phyloP scores from a whole-genome alignment of 306 rosid species.

The Dalbergia oliveri region DNA sequence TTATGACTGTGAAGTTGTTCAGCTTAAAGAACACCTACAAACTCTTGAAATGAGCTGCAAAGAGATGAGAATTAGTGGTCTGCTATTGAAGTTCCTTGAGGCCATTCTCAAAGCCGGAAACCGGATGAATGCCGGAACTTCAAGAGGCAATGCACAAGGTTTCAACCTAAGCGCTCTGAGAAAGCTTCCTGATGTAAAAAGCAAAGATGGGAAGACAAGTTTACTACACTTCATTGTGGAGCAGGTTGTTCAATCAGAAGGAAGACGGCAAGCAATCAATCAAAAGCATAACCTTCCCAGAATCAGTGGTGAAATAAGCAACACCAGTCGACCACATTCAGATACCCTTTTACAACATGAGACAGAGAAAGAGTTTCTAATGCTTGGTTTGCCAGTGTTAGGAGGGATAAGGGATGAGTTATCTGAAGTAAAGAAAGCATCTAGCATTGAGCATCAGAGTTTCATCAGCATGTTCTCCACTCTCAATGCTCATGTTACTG shows the following conservation, averaged over 20 bases:
- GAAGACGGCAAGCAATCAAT: constrained; percentile 50
- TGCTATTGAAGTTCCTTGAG: constrained; percentile 80
- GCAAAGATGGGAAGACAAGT: constrained; percentile 79
- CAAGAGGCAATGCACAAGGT: constrained; percentile 85
- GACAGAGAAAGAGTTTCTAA: constrained; percentile 52
- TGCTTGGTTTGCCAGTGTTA: constrained; percentile 61
- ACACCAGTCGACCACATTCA: constrained; percentile 13
- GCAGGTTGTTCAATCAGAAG: constrained; percentile 81
- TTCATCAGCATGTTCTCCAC: constrained; percentile 53
- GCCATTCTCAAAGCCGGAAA: constrained; percentile 92
- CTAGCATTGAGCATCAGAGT: constrained; percentile 64
- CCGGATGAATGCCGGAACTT: constrained; percentile 91
- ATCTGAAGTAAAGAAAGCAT: constrained; percentile 72
- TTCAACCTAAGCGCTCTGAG: constrained; percentile 79
- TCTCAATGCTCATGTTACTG: constrained; percentile 53
- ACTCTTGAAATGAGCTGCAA: constrained; percentile 74
- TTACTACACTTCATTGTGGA: constrained; percentile 83
- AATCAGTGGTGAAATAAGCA: constrained; percentile 20
- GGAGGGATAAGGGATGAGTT: constrained; percentile 66
- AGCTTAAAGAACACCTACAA: constrained; percentile 62
- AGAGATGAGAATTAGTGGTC: constrained; percentile 65
- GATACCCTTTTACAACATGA: constrained; percentile 43
- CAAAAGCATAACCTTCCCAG: constrained; percentile 36
- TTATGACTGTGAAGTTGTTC: constrained; percentile 66
- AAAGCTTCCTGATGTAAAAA: constrained; percentile 78